These are phyloP conservation scores for Mucor circinelloides DNA, from an alignment of 371 early-diverging fungal genomes.

Conservation along the genomic window DNA sequence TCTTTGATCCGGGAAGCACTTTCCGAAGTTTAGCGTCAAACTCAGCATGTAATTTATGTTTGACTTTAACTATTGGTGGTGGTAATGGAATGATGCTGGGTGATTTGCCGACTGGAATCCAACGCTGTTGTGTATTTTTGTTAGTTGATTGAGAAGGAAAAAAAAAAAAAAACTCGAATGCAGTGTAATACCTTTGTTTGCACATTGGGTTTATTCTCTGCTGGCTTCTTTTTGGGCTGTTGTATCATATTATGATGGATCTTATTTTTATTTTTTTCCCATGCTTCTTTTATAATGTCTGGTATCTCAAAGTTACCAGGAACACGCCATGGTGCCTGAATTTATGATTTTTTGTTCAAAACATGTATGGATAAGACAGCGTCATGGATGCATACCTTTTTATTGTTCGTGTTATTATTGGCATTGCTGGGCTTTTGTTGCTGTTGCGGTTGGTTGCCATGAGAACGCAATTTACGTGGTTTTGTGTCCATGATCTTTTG, in stretches of 20 bases:
- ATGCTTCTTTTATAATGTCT: constrained; percentile 51
- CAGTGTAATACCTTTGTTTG: constrained; percentile 19
- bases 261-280: constrained; percentile 30
- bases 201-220: constrained; percentile 8
- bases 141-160: not conserved
- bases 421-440: not conserved
- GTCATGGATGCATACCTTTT: not conserved
- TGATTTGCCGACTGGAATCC: constrained; percentile 48
- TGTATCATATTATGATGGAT: constrained; percentile 7
- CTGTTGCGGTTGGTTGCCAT: not conserved
- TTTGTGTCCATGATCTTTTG: constrained; percentile 11
- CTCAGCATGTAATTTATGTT: constrained; percentile 40
- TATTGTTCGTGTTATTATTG: constrained; percentile 1
- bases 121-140: constrained; percentile 23
- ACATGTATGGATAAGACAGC: not conserved
- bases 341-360: not conserved
- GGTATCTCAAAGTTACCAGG: constrained; percentile 53
- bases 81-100: constrained; percentile 44
- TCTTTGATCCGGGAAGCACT: constrained; percentile 44
- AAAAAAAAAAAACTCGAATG: not conserved
- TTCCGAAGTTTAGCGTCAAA: constrained; percentile 53
- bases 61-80: constrained; percentile 31
- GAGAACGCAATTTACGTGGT: constrained; percentile 6
- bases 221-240: constrained; percentile 7
- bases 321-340: constrained; percentile 49